Evolutionary conservation across 78 protist genomes (phyloP).

Genomic region (Dictyostelium citrinum): DNA sequence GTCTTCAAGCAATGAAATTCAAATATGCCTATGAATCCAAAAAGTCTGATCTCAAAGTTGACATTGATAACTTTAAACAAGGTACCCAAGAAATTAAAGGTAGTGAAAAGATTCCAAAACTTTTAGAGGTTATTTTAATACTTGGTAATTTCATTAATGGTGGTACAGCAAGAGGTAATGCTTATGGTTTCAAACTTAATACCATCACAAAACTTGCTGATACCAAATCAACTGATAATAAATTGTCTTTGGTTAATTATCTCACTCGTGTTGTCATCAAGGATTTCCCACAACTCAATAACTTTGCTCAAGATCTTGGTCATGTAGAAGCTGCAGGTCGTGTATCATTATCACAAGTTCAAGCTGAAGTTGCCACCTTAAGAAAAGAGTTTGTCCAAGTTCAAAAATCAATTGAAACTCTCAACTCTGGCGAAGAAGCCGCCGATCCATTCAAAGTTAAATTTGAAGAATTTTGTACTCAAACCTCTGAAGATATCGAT

Average conservation of each 20-base stretch:
- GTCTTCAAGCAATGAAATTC: conserved; percentile 62
- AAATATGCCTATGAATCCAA: conserved; percentile 40
- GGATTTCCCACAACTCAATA: conserved; percentile 25
- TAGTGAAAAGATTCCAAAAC: conserved; percentile 36
- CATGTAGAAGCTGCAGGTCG: conserved; percentile 52
- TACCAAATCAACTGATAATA: conserved; percentile 83
- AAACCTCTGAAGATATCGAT: conserved; percentile 53
- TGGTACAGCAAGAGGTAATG: conserved; percentile 77
- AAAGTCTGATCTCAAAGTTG: conserved; percentile 53
- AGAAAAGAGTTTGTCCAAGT: conserved; percentile 58
- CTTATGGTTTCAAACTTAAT: conserved; percentile 76
- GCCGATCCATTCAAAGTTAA: conserved; percentile 34
- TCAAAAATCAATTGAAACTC: conserved; percentile 19
- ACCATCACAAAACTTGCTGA: conserved; percentile 79
- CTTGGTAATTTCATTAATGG: conserved; percentile 83
- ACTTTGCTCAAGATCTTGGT: conserved; percentile 28
- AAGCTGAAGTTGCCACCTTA: conserved; percentile 47
- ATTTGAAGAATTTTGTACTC: conserved; percentile 1
- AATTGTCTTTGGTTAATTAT: conserved; percentile 36
- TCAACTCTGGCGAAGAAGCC: not conserved
- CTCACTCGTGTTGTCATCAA: conserved; percentile 43
- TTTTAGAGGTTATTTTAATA: conserved; percentile 49
- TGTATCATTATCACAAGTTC: conserved; percentile 20
- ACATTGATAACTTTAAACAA: conserved; percentile 55
- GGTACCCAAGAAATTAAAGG: conserved; percentile 27